Base-by-base conservation (phyloP, 2,329 filamentous ascomycete species). In the Trichoderma sp. region DNA sequence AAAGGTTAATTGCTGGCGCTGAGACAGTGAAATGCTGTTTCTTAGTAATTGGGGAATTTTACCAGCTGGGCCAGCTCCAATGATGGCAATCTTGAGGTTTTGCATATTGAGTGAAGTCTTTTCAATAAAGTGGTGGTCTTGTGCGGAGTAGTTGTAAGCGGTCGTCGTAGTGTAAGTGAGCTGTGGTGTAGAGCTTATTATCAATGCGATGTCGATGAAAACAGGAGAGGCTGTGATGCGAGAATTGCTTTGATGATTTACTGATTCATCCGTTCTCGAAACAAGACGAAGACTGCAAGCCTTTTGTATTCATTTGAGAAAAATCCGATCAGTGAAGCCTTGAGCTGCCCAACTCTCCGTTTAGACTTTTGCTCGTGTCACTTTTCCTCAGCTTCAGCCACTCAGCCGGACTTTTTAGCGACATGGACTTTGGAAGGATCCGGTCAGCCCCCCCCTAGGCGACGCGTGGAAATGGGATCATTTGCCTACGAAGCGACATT, bases 61-160 rank as follows among this genome's bases (percentile, higher is more conserved):
- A 59, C 74, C 74, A 14, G 74, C 74, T 59, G 74, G 74, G 27
- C 74, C 74, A 12, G 74, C 74, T 41, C 74, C 68, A 38, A 75
- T 62, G 16, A 75, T 75, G 50, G 74, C 74, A 62, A 75, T 73
- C 16, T 27, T 21, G 4, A 71, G 56, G 38, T 71, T 71, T 31
- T 71, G 56, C 68, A 71, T 71, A 29, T 33, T 71, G 16, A 33
- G 24, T 6, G 6, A 1, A 33, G 12, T 35, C 8, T 41, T 21
- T 21, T 53, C 14, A n/a, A 21, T 6, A 18, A 12, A 6, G 24
- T 21, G 24, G 9, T 71, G 24, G 24, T n/a, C 16, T 21, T 27
- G 11, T 71, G 33, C n/a, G 67, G 67, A 24, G 53, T 31, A 41
- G 35, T 11, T 38, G 18, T 21, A 41, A 71, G 33, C 12, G n/a